Percentiles rank a stretch among this genome's conserved stretches.
Conservation (phyloP, 345 rosid genomes). For the Arabidopsis suecica region DNA sequence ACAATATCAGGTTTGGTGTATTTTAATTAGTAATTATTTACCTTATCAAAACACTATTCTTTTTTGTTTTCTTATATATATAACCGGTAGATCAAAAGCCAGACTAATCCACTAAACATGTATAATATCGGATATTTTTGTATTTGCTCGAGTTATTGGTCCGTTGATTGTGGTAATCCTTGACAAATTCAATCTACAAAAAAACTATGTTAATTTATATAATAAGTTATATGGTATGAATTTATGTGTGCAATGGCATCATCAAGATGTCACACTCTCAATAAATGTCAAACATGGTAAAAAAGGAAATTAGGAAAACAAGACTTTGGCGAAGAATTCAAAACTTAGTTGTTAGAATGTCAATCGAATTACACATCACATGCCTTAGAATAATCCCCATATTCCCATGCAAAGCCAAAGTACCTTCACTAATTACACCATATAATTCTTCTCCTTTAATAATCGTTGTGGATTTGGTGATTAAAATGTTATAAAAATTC, state of each 20-base stretch:
- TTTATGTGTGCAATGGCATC: neutral
- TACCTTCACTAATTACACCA: neutral
- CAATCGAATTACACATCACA: slow-evolving; percentile 29
- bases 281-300: slow-evolving; percentile 12
- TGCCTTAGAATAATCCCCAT: slow-evolving; percentile 18
- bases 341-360: slow-evolving; percentile 29
- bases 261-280: slow-evolving; percentile 22
- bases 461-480: slow-evolving; percentile 6
- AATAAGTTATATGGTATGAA: neutral
- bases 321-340: slow-evolving; percentile 18
- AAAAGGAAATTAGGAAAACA: neutral
- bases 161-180: neutral
- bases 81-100: neutral
- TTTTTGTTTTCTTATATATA: neutral
- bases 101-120: too few relatives aligned
- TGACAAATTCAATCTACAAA: neutral
- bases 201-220: neutral
- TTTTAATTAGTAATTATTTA: neutral
- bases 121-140: neutral
- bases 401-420: slow-evolving; percentile 11
- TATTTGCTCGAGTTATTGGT: neutral
- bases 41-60: neutral
- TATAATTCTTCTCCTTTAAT: neutral
- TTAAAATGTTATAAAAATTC: neutral
- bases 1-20: neutral